phyloP scores from a whole-genome alignment of 352 stramenopile genomes.

The Pythium chondricola region DNA sequence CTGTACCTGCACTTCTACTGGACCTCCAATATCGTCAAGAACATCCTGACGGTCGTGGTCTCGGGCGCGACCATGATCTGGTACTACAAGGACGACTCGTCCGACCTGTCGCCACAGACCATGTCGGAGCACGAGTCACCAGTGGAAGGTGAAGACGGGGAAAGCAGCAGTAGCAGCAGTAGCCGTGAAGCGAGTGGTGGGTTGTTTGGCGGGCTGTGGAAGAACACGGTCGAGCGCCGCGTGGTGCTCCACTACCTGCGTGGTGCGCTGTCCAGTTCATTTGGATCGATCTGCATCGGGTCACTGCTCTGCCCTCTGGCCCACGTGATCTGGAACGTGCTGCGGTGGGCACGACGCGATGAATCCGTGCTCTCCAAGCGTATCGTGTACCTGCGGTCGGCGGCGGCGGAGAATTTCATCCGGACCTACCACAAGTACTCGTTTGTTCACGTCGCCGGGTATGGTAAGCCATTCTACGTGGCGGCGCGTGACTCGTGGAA shows the following conservation, averaged over 20 bases:
- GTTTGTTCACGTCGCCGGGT: constrained; percentile 76
- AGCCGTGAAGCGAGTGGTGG: no score
- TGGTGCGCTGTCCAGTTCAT: constrained; percentile 59
- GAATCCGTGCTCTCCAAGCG: constrained; percentile 57
- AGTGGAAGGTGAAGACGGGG: constrained; percentile 8
- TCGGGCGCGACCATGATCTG: constrained; percentile 80
- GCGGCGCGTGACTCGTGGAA: constrained; percentile 72
- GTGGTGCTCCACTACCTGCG: constrained; percentile 69
- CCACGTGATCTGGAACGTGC: constrained; percentile 69
- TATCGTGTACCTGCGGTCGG: constrained; percentile 55
- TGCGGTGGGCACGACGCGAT: constrained; percentile 69
- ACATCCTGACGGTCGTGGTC: constrained; percentile 70
- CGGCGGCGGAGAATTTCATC: constrained; percentile 67
- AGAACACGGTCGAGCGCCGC: constrained; percentile 27
- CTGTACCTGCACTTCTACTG: constrained; percentile 86
- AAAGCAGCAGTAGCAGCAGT: neutral
- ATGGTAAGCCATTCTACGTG: constrained; percentile 76
- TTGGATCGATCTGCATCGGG: constrained; percentile 80
- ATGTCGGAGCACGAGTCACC: constrained; percentile 35
- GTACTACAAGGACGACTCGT: constrained; percentile 79
- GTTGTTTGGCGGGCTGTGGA: constrained; percentile 6
- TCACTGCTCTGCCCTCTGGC: constrained; percentile 73
- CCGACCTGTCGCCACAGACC: constrained; percentile 38
- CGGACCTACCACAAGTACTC: constrained; percentile 84
- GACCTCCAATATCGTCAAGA: constrained; percentile 85